Base-by-base conservation (phyloP, 192 early-diverging fungal species). In the Coemansia reversa region DNA sequence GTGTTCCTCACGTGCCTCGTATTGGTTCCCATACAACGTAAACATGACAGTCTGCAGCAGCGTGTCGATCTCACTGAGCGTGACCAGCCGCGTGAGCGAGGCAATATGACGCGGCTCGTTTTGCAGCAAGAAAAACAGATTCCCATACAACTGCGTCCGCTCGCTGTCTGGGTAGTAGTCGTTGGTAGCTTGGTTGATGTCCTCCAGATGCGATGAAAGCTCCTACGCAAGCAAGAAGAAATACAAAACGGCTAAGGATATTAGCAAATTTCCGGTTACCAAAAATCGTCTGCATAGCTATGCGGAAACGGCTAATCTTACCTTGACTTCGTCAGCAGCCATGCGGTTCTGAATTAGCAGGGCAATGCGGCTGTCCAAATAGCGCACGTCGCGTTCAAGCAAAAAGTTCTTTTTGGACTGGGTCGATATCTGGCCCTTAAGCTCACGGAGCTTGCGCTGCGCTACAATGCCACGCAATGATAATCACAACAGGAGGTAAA, bases 351-450 rank as follows among this genome's bases (percentile, higher is more conserved):
- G 92, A 79, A 97, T 94, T 57, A 97, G 75, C 30, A 97, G 78
- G 0, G 93, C 94, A 66, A 97, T 97, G 22, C 94, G 83, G 53
- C 87, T 88, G 83, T 97, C 94, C 12, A 97, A 81, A 64, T 93
- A 94, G 45, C 94, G 87, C 47, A 95, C 93, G 80, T 96, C 94
- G 53, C 93, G 84, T 66, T 96, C 94, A 8, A 95, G 85, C 64
- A 93, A 75, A 84, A 96, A 96, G 83, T 96, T 96, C 71, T 91
- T 93, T 75, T 96, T 96, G 12, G 92, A 94, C 75, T 96, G 94
- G 18, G 88, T 74, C n/a, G 94, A 96, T 50, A 96, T 95, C 50
- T 88, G 85, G 33, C 86, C 81, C 76, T 96, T 96, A 48, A 96
- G 80, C 60, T 94, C 92, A 35, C 92, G 83, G 50, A 96, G 83